Evolutionary conservation across 2,329 filamentous ascomycete species (phyloP).

Genomic region (Verticillium tricorpus): DNA sequence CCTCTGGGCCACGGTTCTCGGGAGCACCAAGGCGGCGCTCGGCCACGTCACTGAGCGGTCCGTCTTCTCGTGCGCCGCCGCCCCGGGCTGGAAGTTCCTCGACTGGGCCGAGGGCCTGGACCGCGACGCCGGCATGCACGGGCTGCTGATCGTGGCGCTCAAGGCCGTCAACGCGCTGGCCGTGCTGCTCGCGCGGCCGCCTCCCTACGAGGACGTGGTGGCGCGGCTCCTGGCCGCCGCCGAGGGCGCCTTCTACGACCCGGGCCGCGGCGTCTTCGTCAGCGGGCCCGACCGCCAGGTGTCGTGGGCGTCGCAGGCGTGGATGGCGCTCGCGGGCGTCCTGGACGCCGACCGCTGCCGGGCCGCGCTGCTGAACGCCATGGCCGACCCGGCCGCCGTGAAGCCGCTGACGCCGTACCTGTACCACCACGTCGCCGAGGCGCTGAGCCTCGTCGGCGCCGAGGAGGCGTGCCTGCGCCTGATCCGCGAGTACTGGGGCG

Average conservation of each 20-base stretch:
- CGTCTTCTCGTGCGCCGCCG: not conserved
- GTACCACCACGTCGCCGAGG: conserved; percentile 24
- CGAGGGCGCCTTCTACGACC: conserved; percentile 12
- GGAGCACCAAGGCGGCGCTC: conserved; percentile 20
- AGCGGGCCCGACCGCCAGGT: conserved; percentile 22
- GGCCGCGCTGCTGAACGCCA: conserved; percentile 17
- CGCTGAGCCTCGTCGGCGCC: conserved; percentile 18
- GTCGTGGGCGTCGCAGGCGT: conserved; percentile 24
- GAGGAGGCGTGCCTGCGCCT: conserved; percentile 21
- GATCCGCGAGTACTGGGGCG: conserved; percentile 26
- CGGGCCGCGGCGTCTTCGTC: conserved; percentile 15
- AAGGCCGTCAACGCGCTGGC: conserved; percentile 23
- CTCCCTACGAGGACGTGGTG: conserved; percentile 16
- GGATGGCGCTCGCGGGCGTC: conserved; percentile 22
- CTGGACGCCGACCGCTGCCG: conserved; percentile 14
- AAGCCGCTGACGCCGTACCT: conserved; percentile 25
- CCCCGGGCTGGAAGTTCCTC: conserved; percentile 25
- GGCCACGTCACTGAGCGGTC: conserved; percentile 4
- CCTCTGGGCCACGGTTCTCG: conserved; percentile 25
- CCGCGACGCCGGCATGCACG: conserved; percentile 23
- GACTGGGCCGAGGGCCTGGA: conserved; percentile 24
- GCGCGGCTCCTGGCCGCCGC: conserved; percentile 16
- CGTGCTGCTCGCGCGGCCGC: conserved; percentile 15
- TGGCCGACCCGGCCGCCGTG: conserved; percentile 18
- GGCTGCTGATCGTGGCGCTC: conserved; percentile 22